phyloP scores from a whole-genome alignment of 2,329 filamentous ascomycete genomes.

The Apiospora kogelbergensis region DNA sequence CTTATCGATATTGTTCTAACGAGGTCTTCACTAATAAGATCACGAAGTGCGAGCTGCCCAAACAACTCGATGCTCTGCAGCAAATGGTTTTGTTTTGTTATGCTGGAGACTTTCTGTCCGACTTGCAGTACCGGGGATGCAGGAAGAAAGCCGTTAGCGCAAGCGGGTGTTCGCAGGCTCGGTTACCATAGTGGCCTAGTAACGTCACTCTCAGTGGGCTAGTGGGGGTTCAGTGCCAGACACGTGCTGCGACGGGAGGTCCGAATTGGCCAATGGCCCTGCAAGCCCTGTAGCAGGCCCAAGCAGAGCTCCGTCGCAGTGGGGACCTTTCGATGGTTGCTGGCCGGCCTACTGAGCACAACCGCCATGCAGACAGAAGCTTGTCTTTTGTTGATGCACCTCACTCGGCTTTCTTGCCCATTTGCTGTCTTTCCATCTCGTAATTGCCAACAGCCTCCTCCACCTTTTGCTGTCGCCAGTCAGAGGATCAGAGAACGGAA shows the following conservation, averaged over 20 bases:
- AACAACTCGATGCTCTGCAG: not conserved
- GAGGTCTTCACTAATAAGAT: not conserved
- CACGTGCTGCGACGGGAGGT: not conserved
- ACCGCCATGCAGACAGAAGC: not conserved
- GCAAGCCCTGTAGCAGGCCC: not conserved
- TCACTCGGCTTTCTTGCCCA: not conserved
- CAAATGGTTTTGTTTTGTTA: not conserved
- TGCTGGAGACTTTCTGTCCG: not conserved
- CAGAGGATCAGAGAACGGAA: not conserved
- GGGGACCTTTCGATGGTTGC: not conserved
- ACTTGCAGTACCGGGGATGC: not conserved
- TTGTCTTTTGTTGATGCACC: conserved; percentile 6
- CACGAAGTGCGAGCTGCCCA: not conserved
- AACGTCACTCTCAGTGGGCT: not conserved
- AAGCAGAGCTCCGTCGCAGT: not conserved
- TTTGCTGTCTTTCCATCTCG: not conserved
- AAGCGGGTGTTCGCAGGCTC: not conserved
- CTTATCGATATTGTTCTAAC: not conserved
- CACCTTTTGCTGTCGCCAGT: not conserved
- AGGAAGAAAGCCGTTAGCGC: conserved; percentile 1
- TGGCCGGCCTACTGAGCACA: not conserved
- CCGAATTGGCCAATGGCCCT: not conserved
- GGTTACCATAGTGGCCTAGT: not conserved
- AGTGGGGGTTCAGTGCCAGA: not conserved
- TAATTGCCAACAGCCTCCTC: not conserved